phyloP scores from a whole-genome alignment of 2,329 filamentous ascomycete genomes.

The Aspergillus pseudonomiae region DNA sequence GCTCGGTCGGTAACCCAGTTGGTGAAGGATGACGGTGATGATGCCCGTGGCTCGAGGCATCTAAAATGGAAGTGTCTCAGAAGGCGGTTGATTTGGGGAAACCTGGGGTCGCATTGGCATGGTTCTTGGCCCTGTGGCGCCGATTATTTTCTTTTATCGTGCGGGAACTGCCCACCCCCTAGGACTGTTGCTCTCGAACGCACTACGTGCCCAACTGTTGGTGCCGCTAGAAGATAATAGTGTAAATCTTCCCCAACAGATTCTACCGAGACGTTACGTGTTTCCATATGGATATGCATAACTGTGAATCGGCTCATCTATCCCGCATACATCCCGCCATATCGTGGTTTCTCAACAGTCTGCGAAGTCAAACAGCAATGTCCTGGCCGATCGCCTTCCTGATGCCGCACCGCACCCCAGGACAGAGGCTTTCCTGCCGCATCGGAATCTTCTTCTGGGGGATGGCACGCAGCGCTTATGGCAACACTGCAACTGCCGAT shows the following conservation, averaged over 20 bases:
- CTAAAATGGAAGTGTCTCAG: background rate
- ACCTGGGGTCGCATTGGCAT: background rate
- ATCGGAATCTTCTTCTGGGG: background rate
- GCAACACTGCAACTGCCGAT: conserved; percentile 1
- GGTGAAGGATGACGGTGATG: too few relatives aligned
- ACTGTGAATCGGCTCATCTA: background rate
- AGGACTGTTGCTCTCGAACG: too few relatives aligned
- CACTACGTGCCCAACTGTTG: too few relatives aligned
- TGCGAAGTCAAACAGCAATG: conserved; percentile 4
- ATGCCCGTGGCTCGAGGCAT: background rate
- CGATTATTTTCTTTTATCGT: too few relatives aligned
- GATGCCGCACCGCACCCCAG: background rate
- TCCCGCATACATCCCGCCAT: background rate
- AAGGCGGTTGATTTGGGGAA: background rate
- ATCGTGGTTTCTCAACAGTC: background rate
- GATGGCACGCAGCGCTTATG: conserved; percentile 2
- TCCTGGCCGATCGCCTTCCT: background rate
- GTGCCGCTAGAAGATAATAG: too few relatives aligned
- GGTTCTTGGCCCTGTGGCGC: background rate
- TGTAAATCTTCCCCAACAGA: too few relatives aligned
- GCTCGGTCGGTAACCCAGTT: too few relatives aligned
- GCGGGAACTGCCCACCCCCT: too few relatives aligned
- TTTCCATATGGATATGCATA: too few relatives aligned
- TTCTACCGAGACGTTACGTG: too few relatives aligned
- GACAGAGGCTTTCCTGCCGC: background rate